A percentile compares a stretch with the other conserved stretches of the same genome.
phyloP scores from a whole-genome alignment of 2,329 filamentous ascomycete genomes.

The Pseudogymnoascus pannorum region DNA sequence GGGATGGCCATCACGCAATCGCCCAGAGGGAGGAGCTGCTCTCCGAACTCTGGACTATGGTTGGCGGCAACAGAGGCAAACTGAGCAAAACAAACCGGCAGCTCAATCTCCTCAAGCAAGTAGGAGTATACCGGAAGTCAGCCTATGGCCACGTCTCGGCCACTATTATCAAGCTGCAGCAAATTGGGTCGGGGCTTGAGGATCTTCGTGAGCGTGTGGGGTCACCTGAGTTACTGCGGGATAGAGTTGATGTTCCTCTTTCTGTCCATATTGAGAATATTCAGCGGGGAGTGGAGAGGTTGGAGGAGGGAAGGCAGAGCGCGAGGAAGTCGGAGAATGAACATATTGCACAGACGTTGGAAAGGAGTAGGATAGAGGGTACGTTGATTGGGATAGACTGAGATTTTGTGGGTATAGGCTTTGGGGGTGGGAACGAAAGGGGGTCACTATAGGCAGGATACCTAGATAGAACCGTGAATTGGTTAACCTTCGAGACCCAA shows the following conservation, averaged over 20 bases:
- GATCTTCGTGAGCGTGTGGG: slow-evolving; percentile 66
- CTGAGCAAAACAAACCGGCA: slow-evolving; percentile 56
- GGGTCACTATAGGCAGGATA: neutral
- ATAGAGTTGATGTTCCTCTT: slow-evolving; percentile 50
- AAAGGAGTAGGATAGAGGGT: slow-evolving; percentile 37
- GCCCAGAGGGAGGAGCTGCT: slow-evolving; percentile 59
- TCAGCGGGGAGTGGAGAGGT: slow-evolving; percentile 61
- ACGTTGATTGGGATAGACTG: slow-evolving; percentile 17
- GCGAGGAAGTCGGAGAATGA: slow-evolving; percentile 54
- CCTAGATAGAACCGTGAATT: neutral
- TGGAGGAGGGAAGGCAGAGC: slow-evolving; percentile 56
- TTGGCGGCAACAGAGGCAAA: slow-evolving; percentile 60
- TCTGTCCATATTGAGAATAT: slow-evolving; percentile 71
- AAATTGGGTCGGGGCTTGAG: slow-evolving; percentile 62
- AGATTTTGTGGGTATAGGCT: neutral
- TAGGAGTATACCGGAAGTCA: slow-evolving; percentile 57
- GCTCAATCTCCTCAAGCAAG: slow-evolving; percentile 55
- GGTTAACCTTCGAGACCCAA: neutral
- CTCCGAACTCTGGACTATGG: slow-evolving; percentile 62
- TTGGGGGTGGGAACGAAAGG: neutral
- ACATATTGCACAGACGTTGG: slow-evolving; percentile 44
- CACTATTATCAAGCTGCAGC: slow-evolving; percentile 65
- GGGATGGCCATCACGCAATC: slow-evolving; percentile 52
- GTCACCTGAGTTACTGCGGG: slow-evolving; percentile 53
- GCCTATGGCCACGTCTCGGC: slow-evolving; percentile 62